A percentile compares a stretch with the other conserved stretches of the same genome.
phyloP scores from a whole-genome alignment of 192 early-diverging fungal species.

The Podila epicladia region DNA sequence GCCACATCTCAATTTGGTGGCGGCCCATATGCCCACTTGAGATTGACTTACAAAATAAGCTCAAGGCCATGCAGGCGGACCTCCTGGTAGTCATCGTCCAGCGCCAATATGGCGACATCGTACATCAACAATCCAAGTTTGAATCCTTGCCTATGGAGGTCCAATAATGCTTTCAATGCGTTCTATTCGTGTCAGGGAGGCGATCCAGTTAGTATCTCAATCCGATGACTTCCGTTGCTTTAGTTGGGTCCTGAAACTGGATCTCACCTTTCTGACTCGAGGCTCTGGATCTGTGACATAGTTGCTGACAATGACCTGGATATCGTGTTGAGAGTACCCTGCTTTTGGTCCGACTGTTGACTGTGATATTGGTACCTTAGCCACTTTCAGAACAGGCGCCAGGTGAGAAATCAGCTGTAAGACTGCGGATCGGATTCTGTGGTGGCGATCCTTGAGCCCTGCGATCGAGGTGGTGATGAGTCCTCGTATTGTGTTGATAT shows the following conservation, averaged over 20 bases:
- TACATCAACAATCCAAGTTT: slow-evolving; percentile 65
- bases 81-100: slow-evolving; percentile 77
- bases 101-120: slow-evolving; percentile 67
- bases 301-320: slow-evolving; percentile 60
- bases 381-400: slow-evolving; percentile 35
- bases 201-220: too few relatives aligned
- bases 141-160: slow-evolving; percentile 57
- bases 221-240: too few relatives aligned
- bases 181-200: slow-evolving; percentile 29
- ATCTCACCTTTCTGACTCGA: slow-evolving; percentile 59
- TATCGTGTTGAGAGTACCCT: slow-evolving; percentile 48
- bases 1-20: too few relatives aligned
- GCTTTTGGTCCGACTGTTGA: background rate
- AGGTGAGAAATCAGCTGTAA: slow-evolving; percentile 56
- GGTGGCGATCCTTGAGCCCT: slow-evolving; percentile 59
- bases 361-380: background rate
- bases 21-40: background rate
- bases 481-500: slow-evolving; percentile 34
- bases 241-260: too few relatives aligned
- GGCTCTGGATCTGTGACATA: slow-evolving; percentile 61
- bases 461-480: slow-evolving; percentile 45
- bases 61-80: slow-evolving; percentile 75
- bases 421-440: slow-evolving; percentile 56
- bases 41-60: slow-evolving; percentile 66
- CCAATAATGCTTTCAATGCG: slow-evolving; percentile 58